These are phyloP conservation scores for Fusarium sp. DNA, from an alignment of 2,329 filamentous ascomycete genomes.

Conservation along the genomic window DNA sequence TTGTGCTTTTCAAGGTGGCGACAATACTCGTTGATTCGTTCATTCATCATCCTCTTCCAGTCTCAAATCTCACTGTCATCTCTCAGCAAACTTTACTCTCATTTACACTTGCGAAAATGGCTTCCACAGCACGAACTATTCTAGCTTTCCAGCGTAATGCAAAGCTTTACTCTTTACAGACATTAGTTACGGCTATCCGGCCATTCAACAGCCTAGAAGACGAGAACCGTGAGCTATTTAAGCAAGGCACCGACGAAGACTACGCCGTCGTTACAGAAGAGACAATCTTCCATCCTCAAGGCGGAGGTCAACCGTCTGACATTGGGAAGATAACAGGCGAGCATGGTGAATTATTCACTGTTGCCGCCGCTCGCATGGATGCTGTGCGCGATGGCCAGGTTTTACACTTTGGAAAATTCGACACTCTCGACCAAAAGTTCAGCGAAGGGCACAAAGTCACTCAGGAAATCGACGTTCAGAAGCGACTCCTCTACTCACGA, in stretches of 20 bases:
- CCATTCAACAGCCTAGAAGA: slow-evolving; percentile 66
- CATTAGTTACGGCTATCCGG: slow-evolving; percentile 62
- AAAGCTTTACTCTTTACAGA: slow-evolving; percentile 60
- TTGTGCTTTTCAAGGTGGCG: too few relatives aligned
- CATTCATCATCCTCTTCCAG: background rate
- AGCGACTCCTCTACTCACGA: slow-evolving; percentile 74
- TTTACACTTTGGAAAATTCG: slow-evolving; percentile 76
- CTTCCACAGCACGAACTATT: slow-evolving; percentile 36
- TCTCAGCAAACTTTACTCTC: too few relatives aligned
- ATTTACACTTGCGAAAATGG: slow-evolving; percentile 26
- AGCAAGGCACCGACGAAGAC: slow-evolving; percentile 65
- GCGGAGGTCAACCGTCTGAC: slow-evolving; percentile 81
- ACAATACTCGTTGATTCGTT: background rate
- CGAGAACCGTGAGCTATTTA: slow-evolving; percentile 70
- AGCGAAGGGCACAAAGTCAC: slow-evolving; percentile 60
- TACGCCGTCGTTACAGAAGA: slow-evolving; percentile 72
- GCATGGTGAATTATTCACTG: slow-evolving; percentile 59
- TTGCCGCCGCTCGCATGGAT: slow-evolving; percentile 71
- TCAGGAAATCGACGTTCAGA: slow-evolving; percentile 73
- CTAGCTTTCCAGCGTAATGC: slow-evolving; percentile 63
- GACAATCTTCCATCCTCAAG: slow-evolving; percentile 84
- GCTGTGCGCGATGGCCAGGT: slow-evolving; percentile 67
- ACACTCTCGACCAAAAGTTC: slow-evolving; percentile 53
- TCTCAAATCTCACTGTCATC: background rate
- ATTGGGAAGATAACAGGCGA: slow-evolving; percentile 67